Percentiles rank a stretch among this genome's conserved stretches.
Conservation (phyloP, 208 protist species). For the Leptomonas pyrrhocoris region DNA sequence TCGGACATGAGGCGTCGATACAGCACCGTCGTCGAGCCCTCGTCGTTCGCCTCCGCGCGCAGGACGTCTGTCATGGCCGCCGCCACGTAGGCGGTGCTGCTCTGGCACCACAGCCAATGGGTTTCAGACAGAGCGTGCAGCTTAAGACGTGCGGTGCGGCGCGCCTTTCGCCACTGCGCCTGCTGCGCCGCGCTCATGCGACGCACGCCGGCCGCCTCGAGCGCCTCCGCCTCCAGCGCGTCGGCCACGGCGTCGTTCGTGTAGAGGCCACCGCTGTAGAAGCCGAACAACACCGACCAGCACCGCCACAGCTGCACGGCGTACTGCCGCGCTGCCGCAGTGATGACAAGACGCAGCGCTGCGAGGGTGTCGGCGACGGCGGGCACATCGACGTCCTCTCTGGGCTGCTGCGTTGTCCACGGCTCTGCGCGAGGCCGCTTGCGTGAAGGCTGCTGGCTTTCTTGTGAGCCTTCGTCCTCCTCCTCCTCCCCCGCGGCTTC, state of each 20-base stretch:
- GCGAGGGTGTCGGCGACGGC: not conserved
- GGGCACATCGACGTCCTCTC: not conserved
- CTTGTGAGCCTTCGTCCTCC: no score
- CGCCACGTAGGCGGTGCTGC: conserved; percentile 18
- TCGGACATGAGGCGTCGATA: conserved; percentile 18
- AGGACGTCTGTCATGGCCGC: not conserved
- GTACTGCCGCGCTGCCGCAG: conserved; percentile 4
- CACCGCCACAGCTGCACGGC: conserved; percentile 29
- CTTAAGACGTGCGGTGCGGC: conserved; percentile 2
- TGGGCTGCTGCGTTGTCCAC: not conserved
- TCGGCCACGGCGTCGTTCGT: conserved; percentile 13
- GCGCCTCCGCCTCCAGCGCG: conserved; percentile 17
- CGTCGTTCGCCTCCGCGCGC: not conserved
- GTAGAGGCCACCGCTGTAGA: conserved; percentile 31
- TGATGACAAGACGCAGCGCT: conserved; percentile 4
- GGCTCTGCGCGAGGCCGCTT: conserved; percentile 17
- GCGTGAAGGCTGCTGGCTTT: no score
- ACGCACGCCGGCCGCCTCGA: conserved; percentile 13
- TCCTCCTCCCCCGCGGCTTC: no score
- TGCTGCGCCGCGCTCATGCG: conserved; percentile 25
- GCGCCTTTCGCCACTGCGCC: conserved; percentile 12
- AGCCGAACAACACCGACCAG: conserved; percentile 26
- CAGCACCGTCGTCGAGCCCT: conserved; percentile 5
- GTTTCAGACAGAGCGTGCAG: conserved; percentile 34
- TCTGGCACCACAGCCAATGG: conserved; percentile 25